phyloP scores from a whole-genome alignment of 129 eudicot genomes.

The Kitagawia praeruptora region DNA sequence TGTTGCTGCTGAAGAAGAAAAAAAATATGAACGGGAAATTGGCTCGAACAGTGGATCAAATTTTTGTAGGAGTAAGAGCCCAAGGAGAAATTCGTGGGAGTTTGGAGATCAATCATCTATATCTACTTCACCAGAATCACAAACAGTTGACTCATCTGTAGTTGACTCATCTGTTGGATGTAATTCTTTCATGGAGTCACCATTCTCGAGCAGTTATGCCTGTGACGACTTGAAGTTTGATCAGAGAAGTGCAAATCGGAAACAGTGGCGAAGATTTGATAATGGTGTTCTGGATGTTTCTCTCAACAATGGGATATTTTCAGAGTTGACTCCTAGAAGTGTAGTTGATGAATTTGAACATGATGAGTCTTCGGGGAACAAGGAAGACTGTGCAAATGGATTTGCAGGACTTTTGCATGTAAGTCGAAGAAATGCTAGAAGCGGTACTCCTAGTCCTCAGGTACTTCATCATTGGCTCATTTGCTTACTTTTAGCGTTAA shows the following conservation, averaged over 20 bases:
- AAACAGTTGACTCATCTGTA: slow-evolving; percentile 46
- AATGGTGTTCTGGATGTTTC: slow-evolving; percentile 49
- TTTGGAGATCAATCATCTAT: slow-evolving; percentile 45
- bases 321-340: slow-evolving; percentile 35
- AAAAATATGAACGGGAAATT: slow-evolving; percentile 27
- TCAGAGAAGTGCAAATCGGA: slow-evolving; percentile 44
- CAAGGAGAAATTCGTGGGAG: slow-evolving; percentile 23
- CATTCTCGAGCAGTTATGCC: slow-evolving; percentile 35
- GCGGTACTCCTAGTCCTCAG: slow-evolving; percentile 79
- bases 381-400: slow-evolving; percentile 27
- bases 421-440: slow-evolving; percentile 31
- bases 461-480: slow-evolving; percentile 22
- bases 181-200: slow-evolving; percentile 43
- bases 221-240: slow-evolving; percentile 21
- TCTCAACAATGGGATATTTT: slow-evolving; percentile 48
- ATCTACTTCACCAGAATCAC: slow-evolving; percentile 68
- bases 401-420: slow-evolving; percentile 45
- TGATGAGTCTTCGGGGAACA: slow-evolving; percentile 20
- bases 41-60: slow-evolving; percentile 41
- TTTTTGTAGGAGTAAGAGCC: slow-evolving; percentile 26
- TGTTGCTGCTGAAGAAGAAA: slow-evolving; percentile 38
- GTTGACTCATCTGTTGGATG: slow-evolving; percentile 48
- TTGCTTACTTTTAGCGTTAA: neutral
- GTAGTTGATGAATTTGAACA: slow-evolving; percentile 30
- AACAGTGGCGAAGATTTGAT: slow-evolving; percentile 48